Evolutionary conservation across 1,284 basidiomycete genomes (phyloP), one percentile per base, ranked within the genome.

Genomic region (Ceraceosorus guamensis): DNA sequence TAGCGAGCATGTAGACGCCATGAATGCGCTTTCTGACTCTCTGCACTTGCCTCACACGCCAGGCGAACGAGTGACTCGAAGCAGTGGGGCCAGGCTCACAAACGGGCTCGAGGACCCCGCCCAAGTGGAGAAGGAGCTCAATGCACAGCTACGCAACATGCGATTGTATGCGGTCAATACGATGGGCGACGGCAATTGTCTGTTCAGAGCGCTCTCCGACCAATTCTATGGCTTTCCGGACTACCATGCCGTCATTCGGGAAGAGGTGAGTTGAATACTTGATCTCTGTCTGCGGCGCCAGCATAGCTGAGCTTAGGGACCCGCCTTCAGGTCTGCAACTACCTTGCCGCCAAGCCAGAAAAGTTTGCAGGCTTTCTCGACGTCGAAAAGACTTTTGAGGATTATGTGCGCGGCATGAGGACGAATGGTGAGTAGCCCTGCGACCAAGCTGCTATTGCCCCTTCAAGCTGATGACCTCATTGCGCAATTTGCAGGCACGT

Each of bases 301-400:
- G n/a, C n/a, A n/a, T n/a, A n/a, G n/a, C n/a, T n/a, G n/a, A n/a
- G n/a, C n/a, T n/a, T n/a, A n/a, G n/a, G n/a, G n/a, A n/a, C n/a
- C n/a, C n/a, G n/a, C n/a, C n/a, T n/a, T n/a, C n/a, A n/a, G n/a
- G n/a, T n/a, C n/a, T 92, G 89, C 76, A 84, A 88, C 68, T 90
- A 87, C 83, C 86, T 92, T 52, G 83, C 82, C 50, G 69, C 75
- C 4, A 82, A 89, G 73, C 82, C 83, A 48, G 80, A 84, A 47
- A 82, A 85, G 32, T 93, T 91, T 74, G 87, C 84, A 57, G 87
- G 87, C 5, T 93, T 93, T 73, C 87, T 91, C 41, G 90, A 93
- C 72, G 87, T 89, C 68, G 88, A 88, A 67, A 80, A 87, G 51
- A 68, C 73, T 14, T 74, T 73, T 30, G 67, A 68, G 37, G 63